phyloP scores from a whole-genome alignment of 345 rosid genomes.

The Citrus glauca region DNA sequence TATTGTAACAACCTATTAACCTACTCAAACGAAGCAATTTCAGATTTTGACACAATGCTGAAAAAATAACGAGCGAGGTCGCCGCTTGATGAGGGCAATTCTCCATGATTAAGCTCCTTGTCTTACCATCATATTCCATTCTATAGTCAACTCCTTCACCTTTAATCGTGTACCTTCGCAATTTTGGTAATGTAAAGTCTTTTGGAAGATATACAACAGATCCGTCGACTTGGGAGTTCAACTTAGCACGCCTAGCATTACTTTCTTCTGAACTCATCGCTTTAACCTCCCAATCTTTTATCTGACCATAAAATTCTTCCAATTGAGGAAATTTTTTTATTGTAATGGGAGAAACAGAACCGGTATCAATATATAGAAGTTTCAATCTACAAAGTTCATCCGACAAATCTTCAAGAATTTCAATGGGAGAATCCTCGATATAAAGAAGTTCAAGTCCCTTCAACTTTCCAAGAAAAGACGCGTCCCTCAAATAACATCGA shows the following conservation, averaged over 20 bases:
- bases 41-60: neutral
- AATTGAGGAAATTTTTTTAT: neutral
- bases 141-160: rapidly evolving
- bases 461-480: neutral
- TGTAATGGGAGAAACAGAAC: too few species aligned
- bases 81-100: rapidly evolving
- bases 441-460: neutral
- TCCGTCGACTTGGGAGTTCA: too few species aligned
- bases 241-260: too few species aligned
- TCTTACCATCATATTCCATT: rapidly evolving
- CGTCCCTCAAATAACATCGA: neutral
- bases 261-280: too few species aligned
- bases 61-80: neutral
- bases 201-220: too few species aligned
- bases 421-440: rapidly evolving
- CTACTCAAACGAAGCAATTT: rapidly evolving
- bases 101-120: rapidly evolving
- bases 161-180: neutral
- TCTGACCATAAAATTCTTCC: neutral
- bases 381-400: neutral
- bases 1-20: neutral
- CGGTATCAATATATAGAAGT: neutral
- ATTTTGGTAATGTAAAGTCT: too few species aligned
- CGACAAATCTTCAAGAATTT: neutral
- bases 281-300: too few species aligned